Percentiles rank a stretch among this genome's conserved stretches.
Conservation (phyloP, 805 yeast genomes). For the Blastobotrys robertii region DNA sequence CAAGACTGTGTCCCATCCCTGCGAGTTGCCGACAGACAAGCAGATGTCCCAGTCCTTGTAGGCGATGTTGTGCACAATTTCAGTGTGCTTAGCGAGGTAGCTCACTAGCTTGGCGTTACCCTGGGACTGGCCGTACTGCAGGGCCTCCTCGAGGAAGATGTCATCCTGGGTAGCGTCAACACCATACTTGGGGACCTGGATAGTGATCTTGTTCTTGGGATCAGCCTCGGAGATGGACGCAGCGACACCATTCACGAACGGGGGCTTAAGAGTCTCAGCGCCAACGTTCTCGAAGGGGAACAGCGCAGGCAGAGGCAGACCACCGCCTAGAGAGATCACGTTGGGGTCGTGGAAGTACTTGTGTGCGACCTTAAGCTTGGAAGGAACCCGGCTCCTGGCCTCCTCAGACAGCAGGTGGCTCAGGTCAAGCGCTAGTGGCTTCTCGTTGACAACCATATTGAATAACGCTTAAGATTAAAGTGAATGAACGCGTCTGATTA, state of each 20-base stretch:
- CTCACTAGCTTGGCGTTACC: slow-evolving; percentile 66
- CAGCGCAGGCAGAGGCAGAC: slow-evolving; percentile 81
- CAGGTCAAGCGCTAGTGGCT: slow-evolving; percentile 52
- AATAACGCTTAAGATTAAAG: too few species aligned
- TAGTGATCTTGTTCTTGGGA: slow-evolving; percentile 23
- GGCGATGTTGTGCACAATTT: slow-evolving; percentile 34
- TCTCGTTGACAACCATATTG: neutral
- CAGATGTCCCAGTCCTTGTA: slow-evolving; percentile 67
- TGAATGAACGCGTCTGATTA: too few species aligned
- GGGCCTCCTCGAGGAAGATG: slow-evolving; percentile 69
- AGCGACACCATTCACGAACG: slow-evolving; percentile 63
- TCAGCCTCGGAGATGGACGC: slow-evolving; percentile 19
- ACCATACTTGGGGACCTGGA: slow-evolving; percentile 16
- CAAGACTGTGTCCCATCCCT: slow-evolving; percentile 74
- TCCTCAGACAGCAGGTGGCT: slow-evolving; percentile 68
- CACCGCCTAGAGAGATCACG: slow-evolving; percentile 88
- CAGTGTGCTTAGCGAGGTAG: slow-evolving; percentile 64
- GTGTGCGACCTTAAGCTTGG: slow-evolving; percentile 79
- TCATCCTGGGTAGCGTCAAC: slow-evolving; percentile 32
- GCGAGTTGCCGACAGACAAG: slow-evolving; percentile 79
- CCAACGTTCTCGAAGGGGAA: slow-evolving; percentile 81
- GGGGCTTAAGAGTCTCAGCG: slow-evolving; percentile 58
- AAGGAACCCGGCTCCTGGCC: slow-evolving; percentile 63
- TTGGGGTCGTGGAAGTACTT: slow-evolving; percentile 64
- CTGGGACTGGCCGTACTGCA: slow-evolving; percentile 82